These are phyloP conservation scores for Helianthus tuberosus DNA, from an alignment of 129 eudicot genomes.

Conservation along the genomic window DNA sequence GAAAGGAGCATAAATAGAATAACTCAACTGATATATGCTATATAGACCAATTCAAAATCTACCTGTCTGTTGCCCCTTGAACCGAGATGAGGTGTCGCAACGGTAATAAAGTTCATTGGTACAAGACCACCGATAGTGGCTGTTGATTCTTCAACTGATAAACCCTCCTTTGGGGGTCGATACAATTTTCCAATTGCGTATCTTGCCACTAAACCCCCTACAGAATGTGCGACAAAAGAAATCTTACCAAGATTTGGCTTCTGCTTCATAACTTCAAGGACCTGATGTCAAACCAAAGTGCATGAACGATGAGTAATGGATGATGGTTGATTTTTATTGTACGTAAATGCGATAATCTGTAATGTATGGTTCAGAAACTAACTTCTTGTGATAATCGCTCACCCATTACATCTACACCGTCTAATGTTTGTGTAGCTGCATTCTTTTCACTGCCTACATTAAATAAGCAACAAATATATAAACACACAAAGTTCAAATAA, in stretches of 20 bases:
- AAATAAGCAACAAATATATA: conserved; percentile 8
- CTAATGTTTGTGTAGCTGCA: conserved; percentile 67
- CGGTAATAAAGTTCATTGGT: conserved; percentile 85
- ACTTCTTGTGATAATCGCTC: conserved; percentile 95
- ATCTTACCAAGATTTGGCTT: conserved; percentile 72
- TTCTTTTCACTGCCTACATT: conserved; percentile 84
- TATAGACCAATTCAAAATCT: no score
- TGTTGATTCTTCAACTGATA: conserved; percentile 44
- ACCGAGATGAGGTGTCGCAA: conserved; percentile 99
- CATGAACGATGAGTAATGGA: background rate
- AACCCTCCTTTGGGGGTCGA: conserved; percentile 45
- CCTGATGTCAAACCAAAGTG: conserved; percentile 44
- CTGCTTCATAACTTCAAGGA: conserved; percentile 67
- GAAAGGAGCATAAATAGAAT: conserved; percentile 7
- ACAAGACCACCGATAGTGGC: conserved; percentile 82
- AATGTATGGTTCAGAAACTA: conserved; percentile 10
- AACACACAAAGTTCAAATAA: background rate
- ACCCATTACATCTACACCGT: conserved; percentile 99
- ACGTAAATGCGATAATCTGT: background rate
- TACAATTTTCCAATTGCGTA: conserved; percentile 86
- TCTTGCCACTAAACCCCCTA: conserved; percentile 98
- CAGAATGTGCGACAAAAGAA: conserved; percentile 95
- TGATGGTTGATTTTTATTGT: no score
- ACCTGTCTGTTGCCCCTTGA: conserved; percentile 98
- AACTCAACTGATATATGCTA: no score